These are phyloP conservation scores for Ambrosiella cleistominuta DNA, from an alignment of 2,329 filamentous ascomycete species.

Conservation along the genomic window DNA sequence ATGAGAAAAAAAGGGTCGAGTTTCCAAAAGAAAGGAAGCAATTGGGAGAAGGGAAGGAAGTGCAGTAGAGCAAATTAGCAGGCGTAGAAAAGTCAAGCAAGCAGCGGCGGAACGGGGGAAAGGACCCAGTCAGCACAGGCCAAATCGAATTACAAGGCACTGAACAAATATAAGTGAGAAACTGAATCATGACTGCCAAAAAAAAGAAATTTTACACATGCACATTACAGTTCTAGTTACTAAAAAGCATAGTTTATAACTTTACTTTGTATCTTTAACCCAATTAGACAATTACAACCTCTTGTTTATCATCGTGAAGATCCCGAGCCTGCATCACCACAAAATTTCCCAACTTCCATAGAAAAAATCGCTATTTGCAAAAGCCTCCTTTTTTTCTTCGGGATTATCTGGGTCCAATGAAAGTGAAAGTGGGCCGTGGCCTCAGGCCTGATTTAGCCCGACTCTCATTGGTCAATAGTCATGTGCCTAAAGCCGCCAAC, in stretches of 20 bases:
- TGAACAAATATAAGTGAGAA: not conserved
- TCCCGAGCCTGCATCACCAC: not conserved
- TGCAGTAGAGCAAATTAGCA: conserved; percentile 9
- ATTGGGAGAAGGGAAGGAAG: conserved; percentile 3
- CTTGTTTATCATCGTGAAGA: not conserved
- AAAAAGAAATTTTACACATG: not conserved
- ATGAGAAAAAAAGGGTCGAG: conserved; percentile 9
- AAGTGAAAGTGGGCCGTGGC: conserved; percentile 9
- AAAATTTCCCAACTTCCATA: not conserved
- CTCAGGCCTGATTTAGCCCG: conserved; percentile 15
- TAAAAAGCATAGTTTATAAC: too few species aligned
- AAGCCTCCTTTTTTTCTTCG: conserved; percentile 5
- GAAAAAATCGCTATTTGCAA: conserved; percentile 3
- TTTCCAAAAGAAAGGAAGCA: conserved; percentile 8
- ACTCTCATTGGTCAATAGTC: conserved; percentile 14
- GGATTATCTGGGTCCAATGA: conserved; percentile 11
- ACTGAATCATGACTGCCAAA: not conserved
- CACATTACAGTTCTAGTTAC: not conserved
- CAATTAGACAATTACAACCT: not conserved
- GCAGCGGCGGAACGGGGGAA: not conserved
- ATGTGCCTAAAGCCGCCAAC: conserved; percentile 11
- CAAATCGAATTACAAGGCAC: conserved; percentile 2
- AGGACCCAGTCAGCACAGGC: conserved; percentile 3
- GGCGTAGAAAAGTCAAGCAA: conserved; percentile 7
- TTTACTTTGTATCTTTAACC: not conserved